A percentile compares a stretch with the other conserved stretches of the same genome.
Evolutionary conservation across 129 eudicot species (phyloP).

Genomic region (Escallonia rubra): DNA sequence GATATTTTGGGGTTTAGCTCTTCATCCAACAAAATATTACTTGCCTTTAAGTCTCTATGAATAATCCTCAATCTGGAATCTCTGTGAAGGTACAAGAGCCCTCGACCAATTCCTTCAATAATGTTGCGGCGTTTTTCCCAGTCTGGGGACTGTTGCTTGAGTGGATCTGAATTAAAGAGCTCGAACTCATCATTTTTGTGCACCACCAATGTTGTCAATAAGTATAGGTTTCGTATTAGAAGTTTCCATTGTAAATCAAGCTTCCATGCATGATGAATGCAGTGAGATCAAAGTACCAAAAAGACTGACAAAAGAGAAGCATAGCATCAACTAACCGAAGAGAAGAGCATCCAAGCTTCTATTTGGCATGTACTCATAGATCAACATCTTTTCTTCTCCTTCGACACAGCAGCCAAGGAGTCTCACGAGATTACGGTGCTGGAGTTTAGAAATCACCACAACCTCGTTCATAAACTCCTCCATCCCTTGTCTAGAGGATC

Average conservation of each 20-base stretch:
- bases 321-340: constrained; percentile 26
- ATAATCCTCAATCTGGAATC: constrained; percentile 38
- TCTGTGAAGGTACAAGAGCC: constrained; percentile 34
- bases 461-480: constrained; percentile 46
- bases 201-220: constrained; percentile 13
- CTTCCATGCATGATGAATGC: neutral
- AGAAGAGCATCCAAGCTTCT: constrained; percentile 40
- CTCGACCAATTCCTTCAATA: constrained; percentile 32
- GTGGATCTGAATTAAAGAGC: neutral
- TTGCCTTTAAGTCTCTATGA: constrained; percentile 34
- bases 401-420: constrained; percentile 38
- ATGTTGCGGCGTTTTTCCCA: neutral
- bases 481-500: constrained; percentile 39
- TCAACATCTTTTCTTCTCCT: constrained; percentile 28
- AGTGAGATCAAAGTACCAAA: neutral
- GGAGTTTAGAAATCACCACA: constrained; percentile 39
- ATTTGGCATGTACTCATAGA: constrained; percentile 39
- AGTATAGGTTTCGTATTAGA: neutral
- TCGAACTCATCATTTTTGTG: neutral
- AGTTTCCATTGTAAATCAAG: neutral
- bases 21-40: constrained; percentile 32
- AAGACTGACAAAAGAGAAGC: no score
- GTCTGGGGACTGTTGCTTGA: neutral
- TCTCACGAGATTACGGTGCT: constrained; percentile 41
- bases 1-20: constrained; percentile 29